These are phyloP conservation scores for Saccharomycopsis babjevae DNA, from an alignment of 805 yeast genomes.

Conservation along the genomic window DNA sequence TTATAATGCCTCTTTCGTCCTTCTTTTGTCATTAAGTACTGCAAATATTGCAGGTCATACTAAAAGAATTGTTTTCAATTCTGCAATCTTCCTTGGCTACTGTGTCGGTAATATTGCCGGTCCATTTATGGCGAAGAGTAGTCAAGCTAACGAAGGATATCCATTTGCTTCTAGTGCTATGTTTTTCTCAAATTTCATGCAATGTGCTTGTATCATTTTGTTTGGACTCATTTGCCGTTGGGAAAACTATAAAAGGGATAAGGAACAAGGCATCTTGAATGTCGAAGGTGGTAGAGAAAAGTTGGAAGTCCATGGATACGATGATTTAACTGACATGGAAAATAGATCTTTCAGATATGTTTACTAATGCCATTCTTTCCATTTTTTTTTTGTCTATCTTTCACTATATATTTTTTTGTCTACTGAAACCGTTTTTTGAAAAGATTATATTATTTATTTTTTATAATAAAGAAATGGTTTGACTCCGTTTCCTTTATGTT, in stretches of 20 bases:
- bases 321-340: conserved; percentile 51
- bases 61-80: conserved; percentile 43
- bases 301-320: conserved; percentile 30
- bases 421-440: neutral
- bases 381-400: neutral
- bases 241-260: conserved; percentile 45
- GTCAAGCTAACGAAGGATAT: conserved; percentile 34
- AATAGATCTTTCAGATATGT: conserved; percentile 49
- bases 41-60: conserved; percentile 49
- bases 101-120: conserved; percentile 48
- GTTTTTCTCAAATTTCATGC: conserved; percentile 21
- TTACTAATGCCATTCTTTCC: conserved; percentile 22
- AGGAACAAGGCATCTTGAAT: conserved; percentile 24
- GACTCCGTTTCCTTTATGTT: neutral
- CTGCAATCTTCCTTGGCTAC: conserved; percentile 50
- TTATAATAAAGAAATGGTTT: no score
- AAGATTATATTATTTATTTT: neutral
- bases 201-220: neutral
- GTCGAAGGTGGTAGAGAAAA: conserved; percentile 15
- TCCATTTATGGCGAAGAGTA: conserved; percentile 38
- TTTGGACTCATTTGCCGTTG: conserved; percentile 24
- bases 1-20: conserved; percentile 30
- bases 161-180: conserved; percentile 33
- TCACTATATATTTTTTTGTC: neutral
- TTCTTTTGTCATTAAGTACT: conserved; percentile 30